Evolutionary conservation across 306 rosid genomes (phyloP).

Genomic region (Prosopis cineraria): DNA sequence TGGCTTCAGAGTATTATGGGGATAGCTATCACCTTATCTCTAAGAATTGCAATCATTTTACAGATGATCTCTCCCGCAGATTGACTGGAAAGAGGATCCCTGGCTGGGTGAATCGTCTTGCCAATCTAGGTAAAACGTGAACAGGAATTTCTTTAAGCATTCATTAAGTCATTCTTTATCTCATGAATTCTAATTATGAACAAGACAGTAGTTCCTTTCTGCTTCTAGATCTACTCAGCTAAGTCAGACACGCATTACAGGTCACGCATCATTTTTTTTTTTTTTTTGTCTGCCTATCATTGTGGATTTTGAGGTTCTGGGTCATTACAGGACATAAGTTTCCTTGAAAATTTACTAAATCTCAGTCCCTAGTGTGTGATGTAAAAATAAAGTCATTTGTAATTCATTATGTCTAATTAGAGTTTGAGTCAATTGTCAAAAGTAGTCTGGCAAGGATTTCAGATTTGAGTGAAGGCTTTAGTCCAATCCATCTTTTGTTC

Average conservation of each 20-base stretch:
- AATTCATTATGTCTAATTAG: slow-evolving; percentile 16
- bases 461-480: slow-evolving; percentile 10
- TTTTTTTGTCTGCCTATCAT: slow-evolving; percentile 19
- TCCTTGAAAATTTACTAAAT: slow-evolving; percentile 8
- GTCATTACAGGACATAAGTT: slow-evolving; percentile 22
- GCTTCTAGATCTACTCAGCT: not conserved
- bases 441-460: slow-evolving; percentile 7
- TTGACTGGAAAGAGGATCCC: slow-evolving; percentile 74
- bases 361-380: not conserved
- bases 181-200: slow-evolving; percentile 8
- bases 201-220: slow-evolving; percentile 8
- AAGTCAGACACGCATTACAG: slow-evolving; percentile 8
- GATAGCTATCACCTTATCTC: slow-evolving; percentile 91
- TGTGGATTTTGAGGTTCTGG: not conserved
- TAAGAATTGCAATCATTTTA: slow-evolving; percentile 93
- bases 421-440: not conserved
- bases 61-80: slow-evolving; percentile 62
- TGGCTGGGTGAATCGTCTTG: slow-evolving; percentile 98
- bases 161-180: slow-evolving; percentile 15
- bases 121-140: slow-evolving; percentile 64
- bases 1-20: slow-evolving; percentile 83
- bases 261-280: not conserved
- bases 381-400: slow-evolving; percentile 12
- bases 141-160: slow-evolving; percentile 18
- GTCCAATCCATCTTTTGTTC: slow-evolving; percentile 19